A percentile compares a stretch with the other conserved stretches of the same genome.
Conservation (phyloP, 257 asterid species). For the Solanum dulcamara region DNA sequence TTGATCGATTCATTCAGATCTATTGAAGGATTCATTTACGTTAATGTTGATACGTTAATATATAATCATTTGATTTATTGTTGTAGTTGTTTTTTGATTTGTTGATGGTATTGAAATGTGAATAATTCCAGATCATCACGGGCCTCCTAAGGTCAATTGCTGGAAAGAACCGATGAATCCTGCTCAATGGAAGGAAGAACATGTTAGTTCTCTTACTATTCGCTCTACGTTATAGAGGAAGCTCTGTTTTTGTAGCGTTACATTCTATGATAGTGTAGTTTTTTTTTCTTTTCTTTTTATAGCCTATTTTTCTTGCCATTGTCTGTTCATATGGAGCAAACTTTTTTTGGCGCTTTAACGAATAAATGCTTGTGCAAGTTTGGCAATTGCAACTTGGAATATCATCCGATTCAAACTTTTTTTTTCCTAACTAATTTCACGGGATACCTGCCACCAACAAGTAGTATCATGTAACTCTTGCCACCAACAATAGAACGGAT, state of each 20-base stretch:
- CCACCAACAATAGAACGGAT: too few relatives aligned
- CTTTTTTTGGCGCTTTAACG: not conserved
- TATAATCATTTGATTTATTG: not conserved
- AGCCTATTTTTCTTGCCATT: not conserved
- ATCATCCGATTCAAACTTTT: not conserved
- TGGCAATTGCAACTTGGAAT: not conserved
- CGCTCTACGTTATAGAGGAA: not conserved
- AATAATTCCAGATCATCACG: not conserved
- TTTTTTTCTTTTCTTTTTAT: too few relatives aligned
- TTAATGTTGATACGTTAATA: not conserved
- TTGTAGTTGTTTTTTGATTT: not conserved
- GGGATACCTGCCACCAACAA: not conserved
- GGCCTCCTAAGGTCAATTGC: not conserved
- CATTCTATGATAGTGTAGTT: not conserved
- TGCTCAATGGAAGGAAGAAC: conserved; percentile 1
- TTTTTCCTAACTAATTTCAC: not conserved
- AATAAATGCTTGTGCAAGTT: not conserved
- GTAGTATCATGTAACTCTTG: not conserved
- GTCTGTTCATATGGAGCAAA: not conserved
- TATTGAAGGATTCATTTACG: not conserved
- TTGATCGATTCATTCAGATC: not conserved
- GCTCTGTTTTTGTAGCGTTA: not conserved
- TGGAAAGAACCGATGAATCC: not conserved
- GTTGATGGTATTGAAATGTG: not conserved
- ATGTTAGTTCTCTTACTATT: not conserved